Evolutionary conservation across 345 rosid genomes (phyloP), one percentile per base, ranked within the genome.

Genomic region (Erodium maritimum): DNA sequence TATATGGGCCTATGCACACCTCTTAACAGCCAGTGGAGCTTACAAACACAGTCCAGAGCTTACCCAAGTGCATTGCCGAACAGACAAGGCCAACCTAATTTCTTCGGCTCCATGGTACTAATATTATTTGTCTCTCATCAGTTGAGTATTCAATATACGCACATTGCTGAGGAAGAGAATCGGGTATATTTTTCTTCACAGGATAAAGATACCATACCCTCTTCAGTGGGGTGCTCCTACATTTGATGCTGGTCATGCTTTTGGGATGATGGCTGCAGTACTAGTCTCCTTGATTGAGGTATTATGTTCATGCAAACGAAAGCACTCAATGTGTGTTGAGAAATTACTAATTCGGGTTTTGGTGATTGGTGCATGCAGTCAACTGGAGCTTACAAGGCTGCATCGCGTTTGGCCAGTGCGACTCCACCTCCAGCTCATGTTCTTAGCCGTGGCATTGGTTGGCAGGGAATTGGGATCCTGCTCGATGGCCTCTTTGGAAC

Each of bases 211-310:
- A 48, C 99, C 97, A 23, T 94, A 89, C 74, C 99, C 99, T 77
- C 97, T 90, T 45, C 91, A 94, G 57, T 94, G 99, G 99, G 99
- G 99, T 58, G 99, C 99, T 46, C 99, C 97, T 56, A 90, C 87
- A 56, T 94, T 94, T 68, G 87, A 94, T 82, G 99, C 91, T 55
- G 95, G 96, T 34, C 99, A 90, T 79, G 86, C 96, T 61, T 89
- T 90, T 21, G 99, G 90, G 57, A 94, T 90, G 99, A 87, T 94
- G 91, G 97, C 97, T 25, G 88, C 99, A 34, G 97, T 83, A 64
- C 61, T 94, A 5, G 99, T 94, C 67, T 94, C 99, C 13, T 57
- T 94, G 66, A 75, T 87, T 45, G 99, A 94, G 99, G 97, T 93
- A n/a, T n/a, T n/a, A 75, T 23, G 51, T 62, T 61, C 55, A 16